Base-by-base conservation (phyloP, 2,329 filamentous ascomycete genomes). In the Talaromyces islandicus region DNA sequence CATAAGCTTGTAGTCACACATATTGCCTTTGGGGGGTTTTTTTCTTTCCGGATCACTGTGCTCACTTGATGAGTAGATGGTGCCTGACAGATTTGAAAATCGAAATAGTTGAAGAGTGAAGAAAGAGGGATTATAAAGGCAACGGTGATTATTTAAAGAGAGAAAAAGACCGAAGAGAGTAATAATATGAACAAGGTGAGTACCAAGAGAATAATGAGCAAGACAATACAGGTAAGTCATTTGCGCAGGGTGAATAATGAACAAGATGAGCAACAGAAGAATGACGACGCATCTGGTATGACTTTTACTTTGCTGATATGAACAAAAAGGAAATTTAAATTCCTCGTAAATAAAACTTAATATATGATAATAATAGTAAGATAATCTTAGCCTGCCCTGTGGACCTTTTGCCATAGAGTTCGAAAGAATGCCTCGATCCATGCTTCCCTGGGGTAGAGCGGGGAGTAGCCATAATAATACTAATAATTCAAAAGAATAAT, bases 1-100 rank as follows among this genome's bases (percentile, higher is more conserved):
- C 14, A 61, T 38, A 25, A 54, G 43, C 17, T 53, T 61, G 46
- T 61, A 55, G 21, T 61, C 55, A 55, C 59, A 61, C 59, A 61
- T 61, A 24, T 19, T 54, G 43, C 4, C n/a, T 6, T n/a, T 32
- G 27, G n/a, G n/a, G n/a, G n/a, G n/a, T n/a, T n/a, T 46, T 19
- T 19, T 43, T 43, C 9, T 43, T 43, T 19, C 30, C 14, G 6
- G 17, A 38, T 38, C 35, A 38, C 35, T n/a, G 35, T n/a, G 35
- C 35, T n/a, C 17, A 38, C 17, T 38, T 17, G 14, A n/a, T 38
- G 35, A n/a, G 35, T 17, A 38, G 35, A 38, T 17, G 14, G 35
- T 38, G 35, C 21, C 12, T 46, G n/a, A 24, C 21, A 21, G 11
- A n/a, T 41, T 41, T 46, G 41, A 4, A 10, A 24, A 9, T 46